Conservation (phyloP, 257 asterid genomes). For the Gardenia jasminoides region DNA sequence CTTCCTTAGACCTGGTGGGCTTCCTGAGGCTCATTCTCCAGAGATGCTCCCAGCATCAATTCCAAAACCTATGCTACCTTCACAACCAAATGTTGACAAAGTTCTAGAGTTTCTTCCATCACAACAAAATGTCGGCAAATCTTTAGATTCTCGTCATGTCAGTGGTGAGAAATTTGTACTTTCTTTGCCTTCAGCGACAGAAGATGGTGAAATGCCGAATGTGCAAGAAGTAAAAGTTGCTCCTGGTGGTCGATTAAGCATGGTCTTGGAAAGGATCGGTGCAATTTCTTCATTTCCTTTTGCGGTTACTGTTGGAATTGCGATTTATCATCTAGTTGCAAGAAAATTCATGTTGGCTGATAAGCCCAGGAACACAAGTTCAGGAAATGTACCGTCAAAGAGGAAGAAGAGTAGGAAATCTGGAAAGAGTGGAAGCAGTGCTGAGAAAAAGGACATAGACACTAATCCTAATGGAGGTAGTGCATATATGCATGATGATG, state of each 20-base stretch:
- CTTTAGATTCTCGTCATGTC: slow-evolving; percentile 22
- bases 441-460: slow-evolving; percentile 44
- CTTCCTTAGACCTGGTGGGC: slow-evolving; percentile 39
- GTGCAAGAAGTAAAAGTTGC: slow-evolving; percentile 21
- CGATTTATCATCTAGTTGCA: slow-evolving; percentile 18
- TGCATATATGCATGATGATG: slow-evolving; percentile 24
- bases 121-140: slow-evolving; percentile 20
- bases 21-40: slow-evolving; percentile 40
- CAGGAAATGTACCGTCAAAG: slow-evolving; percentile 38
- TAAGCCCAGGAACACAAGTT: slow-evolving; percentile 26
- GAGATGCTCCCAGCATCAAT: slow-evolving; percentile 51
- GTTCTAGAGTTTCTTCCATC: slow-evolving; percentile 42
- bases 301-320: slow-evolving; percentile 26
- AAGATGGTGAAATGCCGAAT: slow-evolving; percentile 18
- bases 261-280: slow-evolving; percentile 21
- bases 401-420: slow-evolving; percentile 63
- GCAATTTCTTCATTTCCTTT: slow-evolving; percentile 27
- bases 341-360: slow-evolving; percentile 30
- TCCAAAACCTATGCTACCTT: slow-evolving; percentile 46
- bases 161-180: slow-evolving; percentile 17
- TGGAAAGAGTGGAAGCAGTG: slow-evolving; percentile 49
- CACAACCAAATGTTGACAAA: slow-evolving; percentile 64
- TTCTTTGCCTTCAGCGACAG: slow-evolving; percentile 26
- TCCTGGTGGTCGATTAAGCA: slow-evolving; percentile 17
- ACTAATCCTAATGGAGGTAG: slow-evolving; percentile 34